Percentiles rank a stretch among this genome's conserved stretches.
Evolutionary conservation across 768 basidiomycete genomes (phyloP).

Genomic region (Suillus decipiens): DNA sequence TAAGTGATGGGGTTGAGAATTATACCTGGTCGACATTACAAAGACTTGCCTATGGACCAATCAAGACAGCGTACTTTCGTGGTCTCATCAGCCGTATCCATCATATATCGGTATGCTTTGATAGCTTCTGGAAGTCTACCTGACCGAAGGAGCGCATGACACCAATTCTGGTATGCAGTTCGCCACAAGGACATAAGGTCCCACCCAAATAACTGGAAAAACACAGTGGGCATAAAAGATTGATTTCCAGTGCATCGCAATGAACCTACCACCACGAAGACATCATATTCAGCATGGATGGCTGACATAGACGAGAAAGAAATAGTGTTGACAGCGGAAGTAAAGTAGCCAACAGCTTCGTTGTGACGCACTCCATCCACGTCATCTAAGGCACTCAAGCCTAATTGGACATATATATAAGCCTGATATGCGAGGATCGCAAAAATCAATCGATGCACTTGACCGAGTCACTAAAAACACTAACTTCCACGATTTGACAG

Average conservation of each 20-base stretch:
- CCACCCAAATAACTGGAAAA: background rate
- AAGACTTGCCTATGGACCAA: background rate
- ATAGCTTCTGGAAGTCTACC: background rate
- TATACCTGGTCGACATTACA: background rate
- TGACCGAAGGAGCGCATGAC: background rate
- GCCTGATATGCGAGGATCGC: background rate
- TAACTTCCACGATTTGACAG: background rate
- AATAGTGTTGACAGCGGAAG: background rate
- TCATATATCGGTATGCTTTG: background rate
- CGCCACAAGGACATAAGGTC: background rate
- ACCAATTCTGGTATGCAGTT: background rate
- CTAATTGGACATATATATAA: background rate
- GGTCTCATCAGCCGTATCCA: background rate
- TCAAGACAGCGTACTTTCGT: background rate
- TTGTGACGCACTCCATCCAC: background rate
- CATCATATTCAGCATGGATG: background rate
- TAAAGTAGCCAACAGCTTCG: background rate
- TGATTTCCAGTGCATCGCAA: background rate
- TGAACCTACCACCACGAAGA: background rate
- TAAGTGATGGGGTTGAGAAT: background rate
- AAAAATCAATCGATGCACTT: background rate
- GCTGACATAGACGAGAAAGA: background rate
- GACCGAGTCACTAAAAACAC: background rate
- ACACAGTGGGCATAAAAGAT: too few relatives aligned
- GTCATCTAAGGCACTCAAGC: background rate